These are phyloP conservation scores for Trichoderma koningii DNA, from an alignment of 2,329 filamentous ascomycete species.

Conservation along the genomic window DNA sequence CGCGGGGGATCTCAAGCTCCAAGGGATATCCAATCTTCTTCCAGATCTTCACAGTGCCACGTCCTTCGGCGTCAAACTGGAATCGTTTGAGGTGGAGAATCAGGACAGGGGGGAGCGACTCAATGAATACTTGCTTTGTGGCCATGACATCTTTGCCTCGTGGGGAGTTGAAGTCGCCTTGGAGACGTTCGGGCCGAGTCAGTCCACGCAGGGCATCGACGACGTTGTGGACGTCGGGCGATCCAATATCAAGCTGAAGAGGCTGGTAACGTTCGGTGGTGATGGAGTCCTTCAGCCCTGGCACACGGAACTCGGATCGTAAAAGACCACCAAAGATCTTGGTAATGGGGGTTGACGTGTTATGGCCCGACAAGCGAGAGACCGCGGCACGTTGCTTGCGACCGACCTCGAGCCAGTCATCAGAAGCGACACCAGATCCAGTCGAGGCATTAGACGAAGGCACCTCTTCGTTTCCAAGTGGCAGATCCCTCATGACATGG, in stretches of 20 bases:
- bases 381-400: slow-evolving; percentile 85
- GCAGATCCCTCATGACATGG: slow-evolving; percentile 60
- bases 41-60: slow-evolving; percentile 93
- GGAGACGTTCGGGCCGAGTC: slow-evolving; percentile 79
- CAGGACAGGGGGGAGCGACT: slow-evolving; percentile 84
- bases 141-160: slow-evolving; percentile 75
- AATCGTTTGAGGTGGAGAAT: slow-evolving; percentile 97
- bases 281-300: slow-evolving; percentile 85
- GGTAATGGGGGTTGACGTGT: slow-evolving; percentile 78
- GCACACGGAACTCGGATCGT: slow-evolving; percentile 83
- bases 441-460: slow-evolving; percentile 36
- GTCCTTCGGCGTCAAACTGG: slow-evolving; percentile 82
- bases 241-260: slow-evolving; percentile 90
- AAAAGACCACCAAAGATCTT: slow-evolving; percentile 94
- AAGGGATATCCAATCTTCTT: slow-evolving; percentile 96
- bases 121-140: slow-evolving; percentile 94
- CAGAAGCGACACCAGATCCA: slow-evolving; percentile 36
- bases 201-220: slow-evolving; percentile 84
- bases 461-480: slow-evolving; percentile 47
- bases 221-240: slow-evolving; percentile 84
- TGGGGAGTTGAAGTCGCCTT: slow-evolving; percentile 79
- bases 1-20: slow-evolving; percentile 88
- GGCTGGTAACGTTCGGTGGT: slow-evolving; percentile 93
- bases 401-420: slow-evolving; percentile 88
- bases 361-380: slow-evolving; percentile 80